Conservation (phyloP, 768 basidiomycete species). For the Atractiella rhizophila region DNA sequence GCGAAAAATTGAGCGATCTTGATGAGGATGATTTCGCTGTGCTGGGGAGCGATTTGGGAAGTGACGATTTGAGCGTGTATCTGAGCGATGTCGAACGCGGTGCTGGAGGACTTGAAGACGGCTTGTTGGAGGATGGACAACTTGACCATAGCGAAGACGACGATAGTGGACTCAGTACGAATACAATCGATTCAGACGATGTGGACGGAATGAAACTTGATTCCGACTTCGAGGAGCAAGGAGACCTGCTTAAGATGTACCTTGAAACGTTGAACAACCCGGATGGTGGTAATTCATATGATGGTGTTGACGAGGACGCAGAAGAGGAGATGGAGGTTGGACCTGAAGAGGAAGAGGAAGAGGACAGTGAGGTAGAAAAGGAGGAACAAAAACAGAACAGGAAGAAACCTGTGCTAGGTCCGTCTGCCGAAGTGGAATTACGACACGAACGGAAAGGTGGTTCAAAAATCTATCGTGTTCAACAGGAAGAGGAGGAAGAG, state of each 20-base stretch:
- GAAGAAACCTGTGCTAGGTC: not conserved
- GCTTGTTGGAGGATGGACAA: no score
- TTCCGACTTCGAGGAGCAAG: no score
- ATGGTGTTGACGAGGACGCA: not conserved
- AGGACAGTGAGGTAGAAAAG: not conserved
- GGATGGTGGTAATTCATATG: not conserved
- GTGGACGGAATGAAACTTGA: no score
- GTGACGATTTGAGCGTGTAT: no score
- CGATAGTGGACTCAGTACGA: constrained; percentile 8
- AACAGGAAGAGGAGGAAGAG: not conserved
- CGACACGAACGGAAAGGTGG: constrained; percentile 2
- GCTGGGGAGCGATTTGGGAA: no score
- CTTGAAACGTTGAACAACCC: not conserved
- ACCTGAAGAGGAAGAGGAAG: not conserved
- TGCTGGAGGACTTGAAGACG: no score
- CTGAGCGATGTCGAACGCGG: no score
- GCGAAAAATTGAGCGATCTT: not conserved
- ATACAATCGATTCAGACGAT: no score
- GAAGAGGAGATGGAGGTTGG: not conserved
- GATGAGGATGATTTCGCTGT: constrained; percentile 4
- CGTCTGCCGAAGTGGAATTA: not conserved
- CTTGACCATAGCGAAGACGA: constrained; percentile 7
- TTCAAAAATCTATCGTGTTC: not conserved
- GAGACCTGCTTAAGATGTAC: no score
- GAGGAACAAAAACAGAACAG: not conserved